Conservation (phyloP, 2,329 filamentous ascomycete species). For the Botrytis pseudocinerea region DNA sequence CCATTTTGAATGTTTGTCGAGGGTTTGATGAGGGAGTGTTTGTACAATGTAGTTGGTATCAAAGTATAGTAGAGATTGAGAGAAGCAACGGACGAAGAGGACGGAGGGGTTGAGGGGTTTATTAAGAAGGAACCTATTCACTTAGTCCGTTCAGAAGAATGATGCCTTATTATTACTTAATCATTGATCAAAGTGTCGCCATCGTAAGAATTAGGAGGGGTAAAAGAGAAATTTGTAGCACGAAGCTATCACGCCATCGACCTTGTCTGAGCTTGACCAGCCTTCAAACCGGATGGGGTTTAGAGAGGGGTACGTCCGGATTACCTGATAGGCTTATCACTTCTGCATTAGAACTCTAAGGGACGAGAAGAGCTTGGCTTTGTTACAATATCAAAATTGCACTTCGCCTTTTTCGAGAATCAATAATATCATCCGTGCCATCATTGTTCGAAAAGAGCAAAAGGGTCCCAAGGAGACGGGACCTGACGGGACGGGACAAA, state of each 20-base stretch:
- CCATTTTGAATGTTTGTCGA: slow-evolving; percentile 25
- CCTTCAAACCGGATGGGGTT: slow-evolving; percentile 13
- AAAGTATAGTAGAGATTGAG: background rate
- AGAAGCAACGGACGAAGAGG: background rate
- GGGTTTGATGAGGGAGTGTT: background rate
- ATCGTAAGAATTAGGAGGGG: slow-evolving; percentile 6
- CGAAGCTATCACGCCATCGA: slow-evolving; percentile 23
- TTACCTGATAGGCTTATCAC: slow-evolving; percentile 5
- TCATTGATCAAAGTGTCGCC: slow-evolving; percentile 17
- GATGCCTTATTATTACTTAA: slow-evolving; percentile 17
- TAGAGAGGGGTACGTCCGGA: slow-evolving; percentile 20
- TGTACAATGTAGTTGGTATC: background rate
- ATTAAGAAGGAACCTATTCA: background rate
- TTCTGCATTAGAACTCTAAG: background rate
- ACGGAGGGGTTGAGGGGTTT: background rate
- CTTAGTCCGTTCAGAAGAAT: background rate
- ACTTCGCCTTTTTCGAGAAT: background rate
- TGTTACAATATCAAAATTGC: background rate
- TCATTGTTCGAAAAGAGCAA: background rate
- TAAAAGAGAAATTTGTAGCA: slow-evolving; percentile 16
- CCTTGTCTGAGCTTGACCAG: slow-evolving; percentile 7
- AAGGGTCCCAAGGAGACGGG: background rate
- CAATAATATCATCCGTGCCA: background rate
- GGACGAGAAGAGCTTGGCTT: background rate
- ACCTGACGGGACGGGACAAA: background rate